A percentile compares a stretch with the other conserved stretches of the same genome.
Evolutionary conservation across 768 basidiomycete genomes (phyloP).

Genomic region (Hysterangium stoloniferum): DNA sequence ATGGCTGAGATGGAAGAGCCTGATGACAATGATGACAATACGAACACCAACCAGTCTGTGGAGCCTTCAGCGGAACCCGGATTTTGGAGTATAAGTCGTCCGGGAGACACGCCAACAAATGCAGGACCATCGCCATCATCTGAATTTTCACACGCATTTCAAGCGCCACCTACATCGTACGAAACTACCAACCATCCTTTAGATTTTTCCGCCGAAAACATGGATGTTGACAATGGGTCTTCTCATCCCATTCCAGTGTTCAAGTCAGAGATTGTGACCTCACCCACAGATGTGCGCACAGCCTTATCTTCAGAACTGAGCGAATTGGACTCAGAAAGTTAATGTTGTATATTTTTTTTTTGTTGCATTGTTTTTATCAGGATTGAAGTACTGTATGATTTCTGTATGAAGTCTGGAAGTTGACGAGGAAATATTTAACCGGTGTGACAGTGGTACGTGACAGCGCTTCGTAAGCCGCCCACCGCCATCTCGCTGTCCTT

Average conservation of each 20-base stretch:
- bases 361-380: not conserved
- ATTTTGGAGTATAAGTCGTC: too few relatives aligned
- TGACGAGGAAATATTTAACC: not conserved
- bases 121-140: too few relatives aligned
- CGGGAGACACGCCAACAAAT: too few relatives aligned
- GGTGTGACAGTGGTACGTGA: not conserved
- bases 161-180: too few relatives aligned
- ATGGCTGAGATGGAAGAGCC: constrained; percentile 39
- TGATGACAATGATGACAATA: not conserved
- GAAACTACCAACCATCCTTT: too few relatives aligned
- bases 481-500: not conserved
- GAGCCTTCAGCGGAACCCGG: not conserved
- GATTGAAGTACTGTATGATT: not conserved
- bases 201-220: too few relatives aligned
- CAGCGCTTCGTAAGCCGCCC: not conserved
- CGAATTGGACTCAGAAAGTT: constrained; percentile 1
- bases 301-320: constrained; percentile 7
- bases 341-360: not conserved
- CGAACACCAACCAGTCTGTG: not conserved
- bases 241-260: too few relatives aligned
- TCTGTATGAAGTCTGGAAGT: not conserved
- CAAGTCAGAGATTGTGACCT: too few relatives aligned
- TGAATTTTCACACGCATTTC: too few relatives aligned
- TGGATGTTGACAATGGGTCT: too few relatives aligned
- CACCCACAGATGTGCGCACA: not conserved